Conservation (phyloP, 805 yeast genomes). For the Nematodospora valgi region DNA sequence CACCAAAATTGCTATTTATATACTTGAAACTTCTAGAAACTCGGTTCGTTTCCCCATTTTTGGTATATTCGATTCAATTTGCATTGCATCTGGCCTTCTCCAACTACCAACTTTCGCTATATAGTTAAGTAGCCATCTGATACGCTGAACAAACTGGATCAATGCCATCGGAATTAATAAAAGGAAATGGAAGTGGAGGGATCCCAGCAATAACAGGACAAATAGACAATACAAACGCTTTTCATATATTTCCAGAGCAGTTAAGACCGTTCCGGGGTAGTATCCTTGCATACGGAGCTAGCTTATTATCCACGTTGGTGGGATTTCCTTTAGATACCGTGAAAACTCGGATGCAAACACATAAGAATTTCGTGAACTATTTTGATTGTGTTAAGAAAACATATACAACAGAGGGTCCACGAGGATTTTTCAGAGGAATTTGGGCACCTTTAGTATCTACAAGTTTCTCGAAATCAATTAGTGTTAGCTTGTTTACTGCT, state of each 20-base stretch:
- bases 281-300: conserved; percentile 60
- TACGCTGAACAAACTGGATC: too few relatives aligned
- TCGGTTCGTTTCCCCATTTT: too few relatives aligned
- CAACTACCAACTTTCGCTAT: too few relatives aligned
- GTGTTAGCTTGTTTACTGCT: conserved; percentile 60
- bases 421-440: conserved; percentile 74
- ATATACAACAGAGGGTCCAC: conserved; percentile 55
- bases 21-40: too few relatives aligned
- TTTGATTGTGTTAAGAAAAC: conserved; percentile 58
- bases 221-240: conserved; percentile 42
- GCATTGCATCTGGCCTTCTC: too few relatives aligned
- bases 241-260: conserved; percentile 45
- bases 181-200: conserved; percentile 12
- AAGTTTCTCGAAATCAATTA: conserved; percentile 60
- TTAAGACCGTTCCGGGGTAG: conserved; percentile 55
- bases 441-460: conserved; percentile 70
- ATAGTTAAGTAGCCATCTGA: too few relatives aligned
- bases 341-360: conserved; percentile 83
- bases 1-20: too few relatives aligned
- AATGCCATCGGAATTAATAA: conserved; percentile 1
- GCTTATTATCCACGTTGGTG: conserved; percentile 60
- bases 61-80: too few relatives aligned
- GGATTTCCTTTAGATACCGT: conserved; percentile 87
- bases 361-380: conserved; percentile 52
- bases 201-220: conserved; percentile 62